Evolutionary conservation across 805 yeast species (phyloP).

Genomic region (Candida morakotiae): DNA sequence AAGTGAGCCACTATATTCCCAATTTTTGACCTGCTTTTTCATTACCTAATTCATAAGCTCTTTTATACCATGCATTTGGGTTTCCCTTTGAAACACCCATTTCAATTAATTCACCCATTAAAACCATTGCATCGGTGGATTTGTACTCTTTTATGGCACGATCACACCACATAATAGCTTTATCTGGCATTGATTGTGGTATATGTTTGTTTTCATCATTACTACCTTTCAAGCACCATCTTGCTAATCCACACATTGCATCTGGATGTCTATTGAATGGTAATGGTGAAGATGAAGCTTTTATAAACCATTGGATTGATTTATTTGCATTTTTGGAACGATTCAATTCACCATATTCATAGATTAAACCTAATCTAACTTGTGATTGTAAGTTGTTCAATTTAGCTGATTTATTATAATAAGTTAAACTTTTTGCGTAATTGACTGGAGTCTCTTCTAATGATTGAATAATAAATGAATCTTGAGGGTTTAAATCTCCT

Average conservation of each 20-base stretch:
- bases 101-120: conserved; percentile 38
- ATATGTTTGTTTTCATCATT: conserved; percentile 31
- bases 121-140: conserved; percentile 35
- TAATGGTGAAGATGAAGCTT: conserved; percentile 37
- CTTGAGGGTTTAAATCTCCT: conserved; percentile 34
- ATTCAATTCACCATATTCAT: conserved; percentile 41
- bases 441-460: conserved; percentile 39
- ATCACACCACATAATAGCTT: conserved; percentile 41
- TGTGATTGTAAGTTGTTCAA: conserved; percentile 36
- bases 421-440: conserved; percentile 37
- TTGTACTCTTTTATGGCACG: conserved; percentile 37
- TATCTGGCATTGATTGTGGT: conserved; percentile 31
- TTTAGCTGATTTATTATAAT: conserved; percentile 40
- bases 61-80: conserved; percentile 27
- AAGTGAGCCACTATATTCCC: conserved; percentile 1
- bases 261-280: conserved; percentile 39
- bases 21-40: conserved; percentile 22
- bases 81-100: conserved; percentile 26
- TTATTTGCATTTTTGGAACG: conserved; percentile 35
- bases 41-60: conserved; percentile 34
- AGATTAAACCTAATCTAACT: conserved; percentile 38
- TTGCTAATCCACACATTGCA: conserved; percentile 41
- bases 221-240: conserved; percentile 38
- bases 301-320: conserved; percentile 43
- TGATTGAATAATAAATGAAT: conserved; percentile 30